A percentile compares a stretch with the other conserved stretches of the same genome.
Conservation (phyloP, 345 rosid species). For the Salix dunnii region DNA sequence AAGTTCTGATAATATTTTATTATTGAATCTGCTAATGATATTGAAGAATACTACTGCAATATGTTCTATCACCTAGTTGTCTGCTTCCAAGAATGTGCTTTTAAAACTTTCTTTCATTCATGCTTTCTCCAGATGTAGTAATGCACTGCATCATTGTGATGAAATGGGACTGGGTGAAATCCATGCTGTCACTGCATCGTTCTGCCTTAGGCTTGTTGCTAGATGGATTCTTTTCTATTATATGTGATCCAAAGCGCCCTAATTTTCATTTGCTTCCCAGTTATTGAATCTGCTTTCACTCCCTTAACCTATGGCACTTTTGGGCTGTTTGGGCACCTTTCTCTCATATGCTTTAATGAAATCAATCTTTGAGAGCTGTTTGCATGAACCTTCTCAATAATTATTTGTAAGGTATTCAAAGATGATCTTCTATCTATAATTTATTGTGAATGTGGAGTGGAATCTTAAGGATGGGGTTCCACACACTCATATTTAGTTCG, state of each 20-base stretch:
- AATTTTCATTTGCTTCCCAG: neutral
- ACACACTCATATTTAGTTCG: too few relatives aligned
- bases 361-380: neutral
- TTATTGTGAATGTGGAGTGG: too few relatives aligned
- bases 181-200: neutral
- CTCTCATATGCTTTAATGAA: neutral
- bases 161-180: neutral
- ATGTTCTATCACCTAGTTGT: neutral
- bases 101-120: neutral
- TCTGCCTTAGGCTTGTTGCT: neutral
- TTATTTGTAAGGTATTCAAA: neutral
- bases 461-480: too few relatives aligned
- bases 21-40: constrained; percentile 8
- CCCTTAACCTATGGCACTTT: neutral
- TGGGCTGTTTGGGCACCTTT: neutral
- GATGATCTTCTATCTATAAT: neutral
- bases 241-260: neutral
- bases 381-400: neutral
- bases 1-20: constrained; percentile 1
- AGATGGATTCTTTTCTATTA: neutral
- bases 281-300: neutral
- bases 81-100: neutral
- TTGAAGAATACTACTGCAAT: constrained; percentile 3
- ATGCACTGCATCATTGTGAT: neutral
- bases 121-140: neutral